These are phyloP conservation scores for Globisporangium camurandrum DNA, from an alignment of 352 stramenopile genomes.

Conservation along the genomic window DNA sequence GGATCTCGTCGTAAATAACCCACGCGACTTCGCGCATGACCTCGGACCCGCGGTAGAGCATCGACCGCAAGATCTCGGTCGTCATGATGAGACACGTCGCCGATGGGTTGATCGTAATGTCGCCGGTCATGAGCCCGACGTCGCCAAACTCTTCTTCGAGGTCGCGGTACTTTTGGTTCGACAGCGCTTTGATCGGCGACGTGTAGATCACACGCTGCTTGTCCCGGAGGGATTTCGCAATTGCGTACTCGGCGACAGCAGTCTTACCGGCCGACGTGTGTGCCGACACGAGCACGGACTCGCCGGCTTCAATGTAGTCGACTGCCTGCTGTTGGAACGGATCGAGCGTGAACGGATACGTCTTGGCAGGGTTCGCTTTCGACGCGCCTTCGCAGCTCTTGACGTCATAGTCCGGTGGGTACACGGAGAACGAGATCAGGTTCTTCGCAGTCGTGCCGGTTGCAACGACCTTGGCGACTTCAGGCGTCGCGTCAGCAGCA, in stretches of 20 bases:
- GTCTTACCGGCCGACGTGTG: slow-evolving; percentile 98
- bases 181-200: slow-evolving; percentile 98
- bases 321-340: slow-evolving; percentile 97
- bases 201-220: slow-evolving; percentile 98
- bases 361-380: slow-evolving; percentile 90
- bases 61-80: slow-evolving; percentile 96
- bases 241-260: slow-evolving; percentile 97
- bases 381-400: slow-evolving; percentile 38
- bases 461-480: slow-evolving; percentile 58
- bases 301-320: slow-evolving; percentile 93
- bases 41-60: slow-evolving; percentile 98
- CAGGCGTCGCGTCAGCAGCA: background rate
- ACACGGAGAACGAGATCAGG: slow-evolving; percentile 92
- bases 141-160: slow-evolving; percentile 91
- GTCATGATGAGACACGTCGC: slow-evolving; percentile 98
- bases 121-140: slow-evolving; percentile 99
- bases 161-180: slow-evolving; percentile 99
- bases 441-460: slow-evolving; percentile 95
- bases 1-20: slow-evolving; percentile 99
- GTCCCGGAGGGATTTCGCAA: slow-evolving; percentile 93
- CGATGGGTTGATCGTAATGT: slow-evolving; percentile 99
- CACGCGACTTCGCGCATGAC: slow-evolving; percentile 98
- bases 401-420: slow-evolving; percentile 63
- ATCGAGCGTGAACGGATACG: slow-evolving; percentile 97
- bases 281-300: slow-evolving; percentile 98